These are phyloP conservation scores for Spergularia bocconei DNA, from an alignment of 148 eudicot genomes.

Conservation along the genomic window DNA sequence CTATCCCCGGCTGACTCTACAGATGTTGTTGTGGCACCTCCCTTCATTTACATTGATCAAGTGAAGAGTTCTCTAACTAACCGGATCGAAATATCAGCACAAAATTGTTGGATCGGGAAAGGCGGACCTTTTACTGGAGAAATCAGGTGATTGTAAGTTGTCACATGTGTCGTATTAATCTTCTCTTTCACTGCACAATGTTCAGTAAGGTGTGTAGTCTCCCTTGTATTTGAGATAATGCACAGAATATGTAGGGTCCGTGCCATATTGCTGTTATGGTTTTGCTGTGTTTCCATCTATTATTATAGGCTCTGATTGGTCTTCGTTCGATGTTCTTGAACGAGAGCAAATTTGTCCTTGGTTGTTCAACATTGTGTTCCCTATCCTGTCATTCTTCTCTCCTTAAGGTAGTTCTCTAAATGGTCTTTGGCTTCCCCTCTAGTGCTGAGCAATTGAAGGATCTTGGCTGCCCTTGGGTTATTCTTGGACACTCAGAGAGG, in stretches of 20 bases:
- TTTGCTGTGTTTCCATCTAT: background rate
- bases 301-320: background rate
- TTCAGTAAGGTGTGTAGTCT: background rate
- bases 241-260: background rate
- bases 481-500: slow-evolving; percentile 96
- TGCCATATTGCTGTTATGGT: background rate
- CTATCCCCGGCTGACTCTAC: slow-evolving; percentile 22
- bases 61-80: slow-evolving; percentile 76
- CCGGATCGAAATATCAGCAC: slow-evolving; percentile 83
- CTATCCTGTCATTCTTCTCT: background rate
- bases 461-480: slow-evolving; percentile 91
- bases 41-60: slow-evolving; percentile 84
- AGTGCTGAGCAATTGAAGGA: slow-evolving; percentile 91
- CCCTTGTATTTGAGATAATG: background rate
- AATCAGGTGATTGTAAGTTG: slow-evolving; percentile 56
- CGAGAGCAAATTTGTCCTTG: background rate
- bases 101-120: slow-evolving; percentile 93
- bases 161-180: background rate
- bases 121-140: slow-evolving; percentile 99
- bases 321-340: background rate
- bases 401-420: background rate
- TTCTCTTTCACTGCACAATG: background rate
- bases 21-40: slow-evolving; percentile 97
- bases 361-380: background rate
- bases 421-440: slow-evolving; percentile 8